Percentiles rank a stretch among this genome's conserved stretches.
These are phyloP conservation scores for Leptographium lundbergii DNA, from an alignment of 2,329 filamentous ascomycete genomes.

Conservation along the genomic window DNA sequence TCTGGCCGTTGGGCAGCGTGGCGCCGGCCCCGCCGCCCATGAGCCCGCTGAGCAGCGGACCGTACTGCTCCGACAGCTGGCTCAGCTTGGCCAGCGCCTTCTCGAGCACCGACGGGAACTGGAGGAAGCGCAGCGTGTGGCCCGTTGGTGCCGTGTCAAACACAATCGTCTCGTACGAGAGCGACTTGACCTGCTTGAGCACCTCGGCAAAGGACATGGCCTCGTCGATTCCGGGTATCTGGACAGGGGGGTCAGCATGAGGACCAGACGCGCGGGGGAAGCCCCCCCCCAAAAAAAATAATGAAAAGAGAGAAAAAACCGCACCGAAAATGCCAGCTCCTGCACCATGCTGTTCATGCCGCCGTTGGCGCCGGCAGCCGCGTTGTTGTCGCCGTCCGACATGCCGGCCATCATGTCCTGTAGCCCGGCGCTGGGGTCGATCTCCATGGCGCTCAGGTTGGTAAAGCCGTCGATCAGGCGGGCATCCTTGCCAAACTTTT, in stretches of 20 bases:
- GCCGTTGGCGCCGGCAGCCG: conserved; percentile 30
- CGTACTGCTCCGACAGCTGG: conserved; percentile 86
- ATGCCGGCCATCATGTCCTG: conserved; percentile 78
- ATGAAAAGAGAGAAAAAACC: conserved; percentile 22
- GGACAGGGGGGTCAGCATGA: not conserved
- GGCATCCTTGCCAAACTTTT: conserved; percentile 99
- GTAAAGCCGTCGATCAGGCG: conserved; percentile 82
- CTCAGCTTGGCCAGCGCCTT: conserved; percentile 97
- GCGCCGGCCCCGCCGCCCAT: conserved; percentile 51
- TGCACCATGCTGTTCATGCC: conserved; percentile 94
- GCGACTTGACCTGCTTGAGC: conserved; percentile 96
- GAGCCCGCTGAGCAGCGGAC: conserved; percentile 87
- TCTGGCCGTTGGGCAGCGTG: conserved; percentile 77
- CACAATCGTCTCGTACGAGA: conserved; percentile 97
- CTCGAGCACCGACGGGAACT: conserved; percentile 95
- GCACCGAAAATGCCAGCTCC: conserved; percentile 86
- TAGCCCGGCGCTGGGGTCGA: conserved; percentile 95
- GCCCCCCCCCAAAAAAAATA: too few species aligned
- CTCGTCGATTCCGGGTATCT: conserved; percentile 98
- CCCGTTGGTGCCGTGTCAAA: conserved; percentile 98
- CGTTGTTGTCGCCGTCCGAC: conserved; percentile 47
- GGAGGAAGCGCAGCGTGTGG: conserved; percentile 94
- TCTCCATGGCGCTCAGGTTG: conserved; percentile 97
- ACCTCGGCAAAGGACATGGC: conserved; percentile 99
- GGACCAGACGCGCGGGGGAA: too few species aligned